Base-by-base conservation (phyloP, 1,139 yeast genomes). In the Arxiozyma telluris region DNA sequence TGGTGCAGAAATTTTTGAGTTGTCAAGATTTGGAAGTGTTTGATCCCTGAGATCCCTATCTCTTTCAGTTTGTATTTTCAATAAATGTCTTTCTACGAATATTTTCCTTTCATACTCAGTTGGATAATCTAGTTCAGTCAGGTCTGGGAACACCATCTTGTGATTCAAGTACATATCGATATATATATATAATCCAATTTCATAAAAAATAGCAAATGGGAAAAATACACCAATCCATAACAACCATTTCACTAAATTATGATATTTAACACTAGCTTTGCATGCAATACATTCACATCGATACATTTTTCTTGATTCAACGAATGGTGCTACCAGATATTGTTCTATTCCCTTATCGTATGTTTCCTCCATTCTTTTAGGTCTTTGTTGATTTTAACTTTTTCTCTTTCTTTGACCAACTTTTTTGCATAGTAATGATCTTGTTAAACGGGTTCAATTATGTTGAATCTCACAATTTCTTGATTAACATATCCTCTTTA, bases 251-350 rank as follows among this genome's bases (percentile, higher is more conserved):
- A 62, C 12, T 39, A 46, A 48, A 7, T 43, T 43, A 27, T 50
- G 53, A 25, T 52, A 43, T 8, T 44, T 42, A 15, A 30, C 22
- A 43, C 60, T 49, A 8, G 9, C 21, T 17, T 41, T 18, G 50
- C 69, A 65, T 34, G 67, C 59, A 3, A 45, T 45, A 53, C 69
- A 65, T 48, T 61, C 54, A 53, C 69, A 65, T 11, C 15, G 3
- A 51, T 54, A 59, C 17, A 27, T 39, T 25, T 54, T 50, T 18
- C 48, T 43, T 20, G 55, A 56, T 23, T 55, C 54, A 4, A 58
- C 58, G 45, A 60, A 57, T 17, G 60, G 62, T 4, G 59, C 59
- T 2, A 58, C 44, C 8, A 60, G 47, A 38, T 53, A 42, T 4
- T 34, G 38, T 43, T 51, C 48, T 42, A 30, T 30, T 4, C 21